Base-by-base conservation (phyloP, 1,139 yeast species). In the Arxiozyma bovina region DNA sequence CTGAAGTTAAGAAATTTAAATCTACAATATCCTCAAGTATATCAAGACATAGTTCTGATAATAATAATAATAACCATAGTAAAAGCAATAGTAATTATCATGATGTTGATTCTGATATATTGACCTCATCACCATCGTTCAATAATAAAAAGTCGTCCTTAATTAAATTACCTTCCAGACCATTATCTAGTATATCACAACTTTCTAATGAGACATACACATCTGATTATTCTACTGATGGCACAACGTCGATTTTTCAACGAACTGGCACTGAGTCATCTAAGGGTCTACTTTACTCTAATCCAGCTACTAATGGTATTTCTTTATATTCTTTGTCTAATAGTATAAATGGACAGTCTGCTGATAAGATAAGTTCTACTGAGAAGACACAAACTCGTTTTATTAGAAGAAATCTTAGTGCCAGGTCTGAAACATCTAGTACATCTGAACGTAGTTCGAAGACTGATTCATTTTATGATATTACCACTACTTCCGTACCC, bases 131-230 rank as follows among this genome's bases (percentile, higher is more conserved):
- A 27, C 54, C 57, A 7, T 47, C 53, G 22, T 56, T 53, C 23
- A 64, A 59, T 22, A 50, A 51, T 18, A 56, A 55, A 27, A 63
- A 55, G 41, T 47, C 59, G 4, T 52, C 58, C 1, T 54, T 57
- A 22, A 46, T 58, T 38, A 50, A 51, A 8, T 43, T 59, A 22
- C 69, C 76, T 53, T 72, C 77, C 4, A 71, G 93, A 53, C 90
- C 91, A 1, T 74, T 81, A 5, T 84, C 91, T 0, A 79, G 83
- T 70, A 71, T 84, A 2, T 84, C 91, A 0, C 87, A 82, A 60
- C 63, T 78, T 45, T 81, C 87, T 52, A 86, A 82, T 60, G 74
- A 79, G 59, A 79, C 83, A 1, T 77, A 79, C 30, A 63, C 61
- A 38, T 71, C 70, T 4, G 73, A 70, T 50, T 67, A 69, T 53